Base-by-base conservation (phyloP, 2,329 filamentous ascomycete species). In the Trichoderma sp. region DNA sequence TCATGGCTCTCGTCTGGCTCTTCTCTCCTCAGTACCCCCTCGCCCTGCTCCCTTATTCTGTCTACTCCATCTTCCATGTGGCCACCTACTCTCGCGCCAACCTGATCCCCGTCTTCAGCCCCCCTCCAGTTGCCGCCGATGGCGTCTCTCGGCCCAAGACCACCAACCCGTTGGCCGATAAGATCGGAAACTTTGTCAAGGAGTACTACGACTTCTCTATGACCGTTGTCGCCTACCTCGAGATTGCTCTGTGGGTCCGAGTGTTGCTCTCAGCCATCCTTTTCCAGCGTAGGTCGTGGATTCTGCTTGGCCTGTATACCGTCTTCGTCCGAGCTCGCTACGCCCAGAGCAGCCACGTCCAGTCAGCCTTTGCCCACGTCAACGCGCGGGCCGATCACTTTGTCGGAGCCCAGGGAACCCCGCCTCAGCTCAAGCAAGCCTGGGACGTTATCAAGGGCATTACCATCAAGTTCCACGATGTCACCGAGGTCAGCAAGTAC, bases 31-130 rank as follows among this genome's bases (percentile, higher is more conserved):
- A 98, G 85, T 92, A 97, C 78, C 91, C 94, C 47, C 88, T 98
- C 77, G 96, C 96, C 70, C 89, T 99, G 78, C 89, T 98, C 70
- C 96, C 96, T 32, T 99, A 97, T 85, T 91, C 91, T 77, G 93
- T 99, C 83, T 99, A 98, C 89, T 98, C 95, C 72, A 84, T 98
- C 83, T 99, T 99, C 91, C 96, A 99, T 85, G 94, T 98, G 76
- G 93, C 95, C 73, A 98, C 96, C 75, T 99, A 99, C 85, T 93
- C 93, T 75, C 94, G 96, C 82, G 92, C 93, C 81, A 97, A 97
- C 85, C 84, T 99, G 75, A 92, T 99, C 77, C 96, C 96, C 73
- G 94, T 93, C 74, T 80, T 99, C 77, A 87, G 92, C 78, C 93
- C 94, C 17, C 87, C 90, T 72, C 82, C 88, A 43, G 80, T 88